Evolutionary conservation across 1,284 basidiomycete species (phyloP).

Genomic region (Rhodotorula sp.): DNA sequence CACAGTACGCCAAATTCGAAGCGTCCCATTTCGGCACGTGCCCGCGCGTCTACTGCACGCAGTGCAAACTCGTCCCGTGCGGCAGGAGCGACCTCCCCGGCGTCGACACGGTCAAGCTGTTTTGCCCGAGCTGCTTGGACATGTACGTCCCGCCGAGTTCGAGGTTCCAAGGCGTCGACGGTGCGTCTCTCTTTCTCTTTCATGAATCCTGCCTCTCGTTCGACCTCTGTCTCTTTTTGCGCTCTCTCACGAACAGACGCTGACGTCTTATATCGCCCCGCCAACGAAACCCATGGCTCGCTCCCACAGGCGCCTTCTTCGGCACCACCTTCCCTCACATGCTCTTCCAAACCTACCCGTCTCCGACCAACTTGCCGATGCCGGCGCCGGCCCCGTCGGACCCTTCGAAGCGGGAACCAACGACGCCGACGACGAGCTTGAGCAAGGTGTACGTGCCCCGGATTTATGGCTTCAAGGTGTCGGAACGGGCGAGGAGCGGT

Average conservation of each 20-base stretch:
- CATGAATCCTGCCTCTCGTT: background rate
- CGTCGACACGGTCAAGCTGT: slow-evolving; percentile 97
- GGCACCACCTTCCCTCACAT: slow-evolving; percentile 97
- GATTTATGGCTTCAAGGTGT: slow-evolving; percentile 76
- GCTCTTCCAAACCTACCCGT: slow-evolving; percentile 87
- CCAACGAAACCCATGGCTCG: background rate
- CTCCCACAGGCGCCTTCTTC: slow-evolving; percentile 83
- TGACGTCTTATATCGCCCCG: too few species aligned
- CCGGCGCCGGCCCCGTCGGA: slow-evolving; percentile 18
- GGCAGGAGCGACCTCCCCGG: slow-evolving; percentile 95
- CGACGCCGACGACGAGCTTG: slow-evolving; percentile 56
- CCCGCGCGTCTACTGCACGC: slow-evolving; percentile 90
- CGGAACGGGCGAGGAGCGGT: slow-evolving; percentile 69
- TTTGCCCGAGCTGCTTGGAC: slow-evolving; percentile 97
- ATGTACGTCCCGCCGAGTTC: slow-evolving; percentile 94
- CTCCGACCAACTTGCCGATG: slow-evolving; percentile 15
- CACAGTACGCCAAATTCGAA: slow-evolving; percentile 93
- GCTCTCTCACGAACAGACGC: background rate
- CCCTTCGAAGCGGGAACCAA: slow-evolving; percentile 27
- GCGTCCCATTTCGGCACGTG: slow-evolving; percentile 87
- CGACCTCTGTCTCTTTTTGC: slow-evolving; percentile 2
- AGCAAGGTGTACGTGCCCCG: slow-evolving; percentile 85
- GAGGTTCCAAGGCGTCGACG: slow-evolving; percentile 93
- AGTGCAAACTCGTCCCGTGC: slow-evolving; percentile 87
- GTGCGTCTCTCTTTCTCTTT: slow-evolving; percentile 53